Percentiles rank a stretch among this genome's conserved stretches.
Conservation (phyloP, 495 filamentous ascomycete genomes). For the Wilcoxina mikolae region DNA sequence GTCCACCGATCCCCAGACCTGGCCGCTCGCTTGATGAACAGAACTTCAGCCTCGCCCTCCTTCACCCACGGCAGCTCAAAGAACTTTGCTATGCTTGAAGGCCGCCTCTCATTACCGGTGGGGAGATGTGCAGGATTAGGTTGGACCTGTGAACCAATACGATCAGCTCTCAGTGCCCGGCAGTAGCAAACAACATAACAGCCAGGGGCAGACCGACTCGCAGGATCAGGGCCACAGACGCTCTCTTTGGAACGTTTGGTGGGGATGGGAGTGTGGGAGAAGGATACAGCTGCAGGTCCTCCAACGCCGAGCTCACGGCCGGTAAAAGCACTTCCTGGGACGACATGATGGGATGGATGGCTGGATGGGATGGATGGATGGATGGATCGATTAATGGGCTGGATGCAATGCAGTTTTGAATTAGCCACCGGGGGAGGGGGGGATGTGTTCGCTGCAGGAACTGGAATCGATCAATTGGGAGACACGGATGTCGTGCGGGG, state of each 20-base stretch:
- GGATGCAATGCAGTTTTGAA: too few species aligned
- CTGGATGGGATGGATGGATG: too few species aligned
- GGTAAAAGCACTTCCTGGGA: too few species aligned
- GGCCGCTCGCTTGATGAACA: slow-evolving; percentile 65
- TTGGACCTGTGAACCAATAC: slow-evolving; percentile 22
- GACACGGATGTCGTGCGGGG: too few species aligned
- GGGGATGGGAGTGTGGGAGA: slow-evolving; percentile 53
- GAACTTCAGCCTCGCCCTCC: slow-evolving; percentile 56
- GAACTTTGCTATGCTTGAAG: slow-evolving; percentile 42
- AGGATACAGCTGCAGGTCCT: slow-evolving; percentile 38
- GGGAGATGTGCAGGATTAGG: slow-evolving; percentile 28
- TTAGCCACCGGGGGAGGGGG: too few species aligned
- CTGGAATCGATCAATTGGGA: too few species aligned
- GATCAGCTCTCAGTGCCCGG: slow-evolving; percentile 6
- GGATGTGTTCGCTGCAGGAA: too few species aligned
- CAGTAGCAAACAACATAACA: not conserved
- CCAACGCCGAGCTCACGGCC: slow-evolving; percentile 35
- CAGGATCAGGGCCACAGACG: slow-evolving; percentile 58
- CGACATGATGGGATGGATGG: too few species aligned
- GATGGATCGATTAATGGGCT: too few species aligned
- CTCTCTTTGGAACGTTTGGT: slow-evolving; percentile 46
- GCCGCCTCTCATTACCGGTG: slow-evolving; percentile 26
- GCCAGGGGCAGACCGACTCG: slow-evolving; percentile 36
- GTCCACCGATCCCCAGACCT: slow-evolving; percentile 62
- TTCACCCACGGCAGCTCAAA: slow-evolving; percentile 58